Percentiles rank a stretch among this genome's conserved stretches.
Conservation (phyloP, 495 filamentous ascomycete genomes). For the Opeltia flavorubescens region DNA sequence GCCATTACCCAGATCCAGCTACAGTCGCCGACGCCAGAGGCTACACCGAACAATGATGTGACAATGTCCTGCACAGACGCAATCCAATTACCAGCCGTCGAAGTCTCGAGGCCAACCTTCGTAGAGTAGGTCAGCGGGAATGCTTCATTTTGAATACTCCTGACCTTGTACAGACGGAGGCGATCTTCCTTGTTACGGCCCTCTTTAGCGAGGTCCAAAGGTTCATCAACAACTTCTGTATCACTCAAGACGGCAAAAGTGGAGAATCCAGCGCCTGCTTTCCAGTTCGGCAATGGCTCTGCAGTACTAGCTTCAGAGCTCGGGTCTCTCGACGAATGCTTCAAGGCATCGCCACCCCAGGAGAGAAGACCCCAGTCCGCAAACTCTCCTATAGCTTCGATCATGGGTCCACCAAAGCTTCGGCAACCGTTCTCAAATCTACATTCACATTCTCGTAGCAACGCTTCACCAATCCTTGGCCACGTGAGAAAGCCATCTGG, state of each 20-base stretch:
- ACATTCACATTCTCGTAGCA: slow-evolving; percentile 35
- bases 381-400: slow-evolving; percentile 35
- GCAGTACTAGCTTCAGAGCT: slow-evolving; percentile 38
- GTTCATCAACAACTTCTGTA: slow-evolving; percentile 36
- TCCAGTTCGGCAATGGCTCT: slow-evolving; percentile 56
- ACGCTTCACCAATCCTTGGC: slow-evolving; percentile 55
- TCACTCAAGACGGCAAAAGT: slow-evolving; percentile 28
- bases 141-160: slow-evolving; percentile 10
- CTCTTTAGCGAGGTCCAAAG: slow-evolving; percentile 45
- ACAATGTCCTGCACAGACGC: slow-evolving; percentile 6
- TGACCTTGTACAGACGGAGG: slow-evolving; percentile 31
- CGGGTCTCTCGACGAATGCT: slow-evolving; percentile 63
- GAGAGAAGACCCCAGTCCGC: slow-evolving; percentile 45
- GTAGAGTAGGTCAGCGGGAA: slow-evolving; percentile 3
- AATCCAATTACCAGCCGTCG: slow-evolving; percentile 27
- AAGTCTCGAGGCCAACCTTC: slow-evolving; percentile 5
- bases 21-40: slow-evolving; percentile 51
- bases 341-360: slow-evolving; percentile 62
- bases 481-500: slow-evolving; percentile 60
- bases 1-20: slow-evolving; percentile 43
- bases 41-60: slow-evolving; percentile 38
- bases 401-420: slow-evolving; percentile 39
- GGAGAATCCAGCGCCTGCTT: slow-evolving; percentile 55
- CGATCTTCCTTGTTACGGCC: slow-evolving; percentile 46
- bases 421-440: slow-evolving; percentile 43